Evolutionary conservation across 2,329 filamentous ascomycete genomes (phyloP), one percentile per base, ranked within the genome.

Genomic region (Pseudovirgaria hyperparasitica): DNA sequence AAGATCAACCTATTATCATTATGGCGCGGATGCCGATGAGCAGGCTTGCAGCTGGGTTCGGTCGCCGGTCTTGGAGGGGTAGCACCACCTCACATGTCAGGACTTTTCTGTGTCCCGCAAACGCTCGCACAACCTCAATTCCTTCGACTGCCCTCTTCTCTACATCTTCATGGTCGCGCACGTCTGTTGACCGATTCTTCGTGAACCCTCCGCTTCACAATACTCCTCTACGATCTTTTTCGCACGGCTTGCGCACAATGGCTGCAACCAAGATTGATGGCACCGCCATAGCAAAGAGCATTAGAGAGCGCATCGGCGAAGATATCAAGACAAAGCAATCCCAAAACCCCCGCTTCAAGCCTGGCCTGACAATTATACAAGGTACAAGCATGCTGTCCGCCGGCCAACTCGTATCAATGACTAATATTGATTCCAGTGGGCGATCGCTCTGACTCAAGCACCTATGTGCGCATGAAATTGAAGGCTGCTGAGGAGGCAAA

Each of bases 401-500:
- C 24, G 11, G 7, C 5, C 8, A 20, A 16, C 13, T n/a, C n/a
- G 16, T 7, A 18, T 18, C n/a, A n/a, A n/a, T 34, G 31, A 40
- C 24, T 13, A 15, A 25, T 29, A 29, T 34, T 31, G 36, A 35
- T 43, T n/a, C n/a, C n/a, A 90, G 90, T 98, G 42, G 90, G 86
- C 51, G 80, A 86, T 55, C 76, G 90, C 45, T 82, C 82, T 40
- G 90, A 98, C 62, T 94, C 86, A 19, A 79, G 82, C 48, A 96
- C 87, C 27, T 98, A 98, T 80, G 87, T 98, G 59, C 86, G 86
- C 61, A 98, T 98, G 90, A 98, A 98, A 66, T 64, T 94, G 49
- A 98, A 94, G 70, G 90, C 90, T 40, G 90, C 90, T 32, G 67
- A 82, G 54, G 90, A 96, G 70, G 85, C 86, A 48, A 84, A 82